Base-by-base conservation (phyloP, 163 green algal species). In the Prototheca stagnorum region DNA sequence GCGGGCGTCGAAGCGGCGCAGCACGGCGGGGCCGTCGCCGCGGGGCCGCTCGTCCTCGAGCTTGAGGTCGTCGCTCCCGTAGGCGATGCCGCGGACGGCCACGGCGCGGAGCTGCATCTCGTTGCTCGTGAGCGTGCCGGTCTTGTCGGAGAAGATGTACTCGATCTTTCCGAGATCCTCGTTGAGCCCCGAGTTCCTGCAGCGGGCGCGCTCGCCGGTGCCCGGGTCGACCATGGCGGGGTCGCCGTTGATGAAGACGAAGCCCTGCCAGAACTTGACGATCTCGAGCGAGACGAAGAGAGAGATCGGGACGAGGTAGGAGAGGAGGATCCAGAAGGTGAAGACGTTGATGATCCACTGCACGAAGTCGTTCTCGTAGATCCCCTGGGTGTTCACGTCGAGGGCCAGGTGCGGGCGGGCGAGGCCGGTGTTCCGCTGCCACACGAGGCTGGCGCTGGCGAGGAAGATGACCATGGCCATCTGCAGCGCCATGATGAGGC, bases 121-220 rank as follows among this genome's bases (percentile, higher is more conserved):
- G 47, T 92, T 92, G 39, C 68, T 68, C 1, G 82, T 93, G n/a
- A 93, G 65, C 23, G 82, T 93, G 51, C 82, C 82, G 5, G 82
- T 93, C 62, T 92, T 93, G 62, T 92, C 82, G 33, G 61, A 79
- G 53, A 92, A 90, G 29, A 93, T 67, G 53, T 89, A 83, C 44
- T 75, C 56, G 39, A 93, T 53, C 59, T 75, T 62, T 15, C 82
- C 82, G 33, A 93, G 68, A 49, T 93, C 82, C 64, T 93, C 82
- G 31, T 84, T 87, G 2, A 92, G 61, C 48, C 77, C 81, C 9
- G 67, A 79, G 68, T 82, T 86, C 49, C 79, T 65, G 40, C 69
- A 72, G 9, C 58, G 62, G 3, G 66, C 76, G 21, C 47, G 39
- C 57, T 79, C 59, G 14, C 21, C 7, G 1, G 65, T 68, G 22